Base-by-base conservation (phyloP, 352 stramenopile species). In the Phytopythium mirpurense region DNA sequence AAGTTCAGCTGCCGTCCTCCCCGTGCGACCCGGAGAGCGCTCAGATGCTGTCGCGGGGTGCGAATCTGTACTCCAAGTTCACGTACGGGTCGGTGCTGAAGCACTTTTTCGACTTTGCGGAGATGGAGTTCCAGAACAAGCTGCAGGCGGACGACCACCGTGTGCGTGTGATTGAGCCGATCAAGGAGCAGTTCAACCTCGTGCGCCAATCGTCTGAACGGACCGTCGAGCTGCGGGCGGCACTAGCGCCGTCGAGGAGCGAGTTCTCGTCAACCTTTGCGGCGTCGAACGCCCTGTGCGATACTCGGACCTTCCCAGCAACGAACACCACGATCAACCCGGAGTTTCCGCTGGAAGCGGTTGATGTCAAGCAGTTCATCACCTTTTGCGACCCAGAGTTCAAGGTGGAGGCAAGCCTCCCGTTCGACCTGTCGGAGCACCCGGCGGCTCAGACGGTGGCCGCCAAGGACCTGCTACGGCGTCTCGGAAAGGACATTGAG, bases 381-480 rank as follows among this genome's bases (percentile, higher is more conserved):
- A 86, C 80, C 1, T 90, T 86, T 21, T 86, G 77, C 42, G 76
- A 92, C 18, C 79, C 78, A 31, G 81, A 92, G 29, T 57, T 55
- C 1, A 60, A 78, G 51, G 53, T 88, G 7, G 49, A 56, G 3
- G 21, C 61, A 15, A 63, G 58, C 14, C 65, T 99, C 12, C 95
- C 96, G 32, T 99, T 99, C 62, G 85, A 98, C 51, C 62, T 99
- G 27, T 89, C 78, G 0, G 63, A 73, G 14, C 95, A 97, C 34
- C 91, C 77, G 49, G 89, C 65, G 38, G 91, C 86, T 16, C 87
- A 97, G 60, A 98, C 92, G 19, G 89, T 95, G 41, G 97, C 95
- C 47, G 97, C 94, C 8, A 92, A 97, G 65, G 92, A 97, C 59
- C 86, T 98, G 36, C 83, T 98, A 21, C 86, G 94, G 54, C 78